Evolutionary conservation across 139 green algal species (phyloP), one percentile per base, ranked within the genome.

Genomic region (Spirogloea muscicola): DNA sequence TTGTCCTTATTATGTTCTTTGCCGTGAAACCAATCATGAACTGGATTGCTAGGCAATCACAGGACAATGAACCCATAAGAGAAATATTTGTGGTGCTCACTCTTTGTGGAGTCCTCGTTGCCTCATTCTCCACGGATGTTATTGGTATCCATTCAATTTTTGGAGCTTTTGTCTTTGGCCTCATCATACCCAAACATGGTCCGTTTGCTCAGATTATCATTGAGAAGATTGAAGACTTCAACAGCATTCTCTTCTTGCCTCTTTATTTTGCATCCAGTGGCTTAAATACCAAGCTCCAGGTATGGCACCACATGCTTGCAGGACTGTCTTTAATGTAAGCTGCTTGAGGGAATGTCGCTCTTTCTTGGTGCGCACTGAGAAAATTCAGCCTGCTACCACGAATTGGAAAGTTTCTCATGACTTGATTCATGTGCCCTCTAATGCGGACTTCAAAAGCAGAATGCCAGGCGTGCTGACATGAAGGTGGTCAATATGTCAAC

Each of bases 81-180:
- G 70, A 79, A 33, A 49, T 27, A 29, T 46, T 72, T 18, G 70
- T 79, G 33, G 58, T 31, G 6, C 27, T 79, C 18, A 77, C 43
- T 10, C 61, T 79, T 27, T 58, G 60, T 27, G 59, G 59, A 44
- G 44, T 87, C 27, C 62, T 86, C 25, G 43, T 68, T 10, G 74
- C 58, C 13, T 49, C 44, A 5, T 80, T 80, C 31, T 38, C 46
- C n/a, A 86, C 82, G 2, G 79, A 87, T 31, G 44, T 41, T 25
- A 76, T 87, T 29, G 82, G 82, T 40, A 87, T 87, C 31, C 82
- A 87, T 33, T 60, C 33, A 48, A 84, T 87, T 58, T 87, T 87
- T 72, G 82, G 82, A 16, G 82, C 59, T 13, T 87, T 87, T 63
- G 25, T 87, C 16, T 74, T 84, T 34, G 82, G 82, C 33, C 75